Evolutionary conservation across 169 alveolate genomes (phyloP).

Genomic region (Plasmodium relictum): DNA sequence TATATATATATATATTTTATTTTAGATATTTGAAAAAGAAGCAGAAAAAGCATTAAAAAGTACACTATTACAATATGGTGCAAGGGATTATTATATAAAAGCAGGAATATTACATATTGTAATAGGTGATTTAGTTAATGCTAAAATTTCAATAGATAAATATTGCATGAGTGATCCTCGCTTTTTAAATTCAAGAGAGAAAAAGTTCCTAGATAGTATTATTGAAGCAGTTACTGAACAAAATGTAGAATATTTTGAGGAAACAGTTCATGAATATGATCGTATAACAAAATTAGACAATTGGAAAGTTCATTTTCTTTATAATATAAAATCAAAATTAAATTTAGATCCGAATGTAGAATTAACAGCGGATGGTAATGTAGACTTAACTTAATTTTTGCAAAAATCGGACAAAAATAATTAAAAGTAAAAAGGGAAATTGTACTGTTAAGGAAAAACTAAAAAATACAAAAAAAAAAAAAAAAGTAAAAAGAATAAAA

Average conservation of each 20-base stretch:
- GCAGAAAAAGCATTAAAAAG: constrained; percentile 78
- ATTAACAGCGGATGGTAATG: constrained; percentile 60
- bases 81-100: constrained; percentile 78
- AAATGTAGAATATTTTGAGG: constrained; percentile 58
- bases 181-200: constrained; percentile 64
- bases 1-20: not conserved
- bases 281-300: constrained; percentile 61
- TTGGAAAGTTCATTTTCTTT: constrained; percentile 71
- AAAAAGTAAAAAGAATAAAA: not conserved
- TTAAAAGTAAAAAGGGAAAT: not conserved
- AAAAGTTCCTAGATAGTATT: constrained; percentile 46
- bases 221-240: constrained; percentile 67
- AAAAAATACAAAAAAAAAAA: not conserved
- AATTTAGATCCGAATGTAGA: constrained; percentile 58
- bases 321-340: constrained; percentile 36
- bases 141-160: constrained; percentile 63
- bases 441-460: too few relatives aligned
- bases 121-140: constrained; percentile 72
- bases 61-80: constrained; percentile 75
- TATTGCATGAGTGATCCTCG: constrained; percentile 61
- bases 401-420: not conserved
- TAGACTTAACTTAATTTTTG: constrained; percentile 31
- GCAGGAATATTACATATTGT: constrained; percentile 79
- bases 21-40: constrained; percentile 76
- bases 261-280: constrained; percentile 67